phyloP scores from a whole-genome alignment of 768 basidiomycete genomes.

The Trametes meyenii region DNA sequence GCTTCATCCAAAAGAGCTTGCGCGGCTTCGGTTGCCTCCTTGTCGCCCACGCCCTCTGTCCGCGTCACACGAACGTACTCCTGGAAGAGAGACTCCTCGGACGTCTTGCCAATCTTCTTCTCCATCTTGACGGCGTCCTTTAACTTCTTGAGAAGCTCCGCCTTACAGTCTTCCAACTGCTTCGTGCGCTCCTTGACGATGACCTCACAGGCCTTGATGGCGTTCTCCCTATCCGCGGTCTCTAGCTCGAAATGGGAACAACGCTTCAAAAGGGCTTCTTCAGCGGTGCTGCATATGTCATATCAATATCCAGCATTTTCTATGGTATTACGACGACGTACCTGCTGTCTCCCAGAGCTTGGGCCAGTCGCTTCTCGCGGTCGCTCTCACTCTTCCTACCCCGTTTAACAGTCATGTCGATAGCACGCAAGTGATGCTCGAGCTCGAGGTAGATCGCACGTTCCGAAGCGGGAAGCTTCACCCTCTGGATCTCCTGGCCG shows the following conservation, averaged over 20 bases:
- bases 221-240: slow-evolving; percentile 62
- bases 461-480: slow-evolving; percentile 88
- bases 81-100: slow-evolving; percentile 76
- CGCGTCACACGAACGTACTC: slow-evolving; percentile 74
- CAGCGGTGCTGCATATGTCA: slow-evolving; percentile 62
- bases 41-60: slow-evolving; percentile 75
- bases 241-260: slow-evolving; percentile 95
- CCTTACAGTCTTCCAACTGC: slow-evolving; percentile 79
- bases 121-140: slow-evolving; percentile 69
- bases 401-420: slow-evolving; percentile 78
- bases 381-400: slow-evolving; percentile 77
- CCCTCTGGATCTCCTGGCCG: slow-evolving; percentile 59
- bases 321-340: slow-evolving; percentile 38
- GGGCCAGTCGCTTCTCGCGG: slow-evolving; percentile 83
- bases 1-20: slow-evolving; percentile 63
- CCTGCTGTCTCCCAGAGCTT: slow-evolving; percentile 87
- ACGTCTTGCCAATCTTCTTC: slow-evolving; percentile 61
- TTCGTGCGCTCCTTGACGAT: slow-evolving; percentile 81
- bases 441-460: slow-evolving; percentile 93
- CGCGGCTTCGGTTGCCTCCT: slow-evolving; percentile 69
- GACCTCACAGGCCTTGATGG: slow-evolving; percentile 91
- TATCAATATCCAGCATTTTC: not conserved
- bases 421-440: slow-evolving; percentile 87
- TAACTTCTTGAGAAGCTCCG: slow-evolving; percentile 69
- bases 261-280: slow-evolving; percentile 92